Evolutionary conservation across 139 green algal species (phyloP), one percentile per base, ranked within the genome.

Genomic region (Yamagishiella unicocca): DNA sequence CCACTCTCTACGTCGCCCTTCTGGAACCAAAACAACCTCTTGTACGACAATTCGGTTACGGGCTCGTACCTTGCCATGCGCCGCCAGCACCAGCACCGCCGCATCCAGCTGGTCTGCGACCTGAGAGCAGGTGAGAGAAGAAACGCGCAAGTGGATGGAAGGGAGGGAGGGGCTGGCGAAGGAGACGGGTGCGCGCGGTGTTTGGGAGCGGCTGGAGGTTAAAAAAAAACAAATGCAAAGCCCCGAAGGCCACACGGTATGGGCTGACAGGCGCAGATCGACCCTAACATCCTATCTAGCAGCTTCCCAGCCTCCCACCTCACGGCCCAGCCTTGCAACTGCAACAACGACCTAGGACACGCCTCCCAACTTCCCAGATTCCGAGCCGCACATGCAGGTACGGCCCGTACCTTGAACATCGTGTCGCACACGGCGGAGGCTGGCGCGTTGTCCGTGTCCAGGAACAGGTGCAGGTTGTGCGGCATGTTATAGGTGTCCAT

Each of bases 391-490:
- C 50, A 58, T 12, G 50, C 50, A 58, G 50, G 50, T 58, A 58
- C 50, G 50, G 50, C 40, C 38, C 79, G 3, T 21, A 88, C 83
- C 83, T 88, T 88, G 71, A 88, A 82, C 7, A 90, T 22, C 40
- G 54, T 83, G 19, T 31, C 45, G 38, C 50, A 75, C 46, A 90
- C 77, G 2, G 76, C 85, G n/a, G 50, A 58, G 22, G 75, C 85
- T 24, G 85, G 76, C 2, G 85, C 68, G 64, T 90, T 90, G 50
- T 87, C 76, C 1, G 85, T 90, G 76, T 90, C 85, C 24, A 90
- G 12, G 38, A 86, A 90, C 43, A 90, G 77, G 76, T 90, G 85
- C 64, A 90, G 66, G 21, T 50, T 67, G 54, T 86, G 77, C 24
- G 77, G 77, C 9, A 90, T 76, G 31, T 43, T 43, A 17, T 35